Base-by-base conservation (phyloP, 305 asterid genomes). In the Rubia tinctorum region DNA sequence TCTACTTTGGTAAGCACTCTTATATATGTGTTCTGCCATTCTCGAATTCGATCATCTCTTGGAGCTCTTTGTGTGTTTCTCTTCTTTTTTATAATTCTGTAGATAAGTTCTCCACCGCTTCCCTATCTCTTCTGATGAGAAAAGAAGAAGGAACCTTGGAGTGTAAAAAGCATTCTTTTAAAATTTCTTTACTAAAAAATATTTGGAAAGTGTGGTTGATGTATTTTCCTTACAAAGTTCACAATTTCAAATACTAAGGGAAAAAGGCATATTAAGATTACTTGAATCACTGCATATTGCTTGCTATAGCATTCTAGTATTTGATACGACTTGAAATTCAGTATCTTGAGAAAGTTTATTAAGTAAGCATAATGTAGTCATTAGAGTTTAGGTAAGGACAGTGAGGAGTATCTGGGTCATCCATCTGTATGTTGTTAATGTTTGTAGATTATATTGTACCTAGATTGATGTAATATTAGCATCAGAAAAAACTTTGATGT, bases 1-100 rank as follows among this genome's bases (percentile, higher is more conserved):
- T 83, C 98, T 49, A 88, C 97, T 43, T 69, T 88, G 96, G 98
- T 89, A 89, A 74, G 34, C 39, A 56, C 39, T 22, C 14, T n/a
- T 20, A 23, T 27, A 17, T 42, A 15, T 37, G 37, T 45, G 37
- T 60, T 8, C 39, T 34, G 37, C n/a, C 37, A 53, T n/a, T 51
- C 67, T 66, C 14, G 43, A 39, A 45, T 47, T 44, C 66, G 34
- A 22, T 73, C 14, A 12, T 18, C 11, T 47, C 4, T 27, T 8
- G 8, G 9, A 10, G n/a, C 34, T 30, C 4, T 30, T 10, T 43
- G 1, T 7, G 0, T 43, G 9, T 43, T 43, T 43, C 8, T 12
- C 9, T 34, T 68, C 15, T 5, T 47, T 12, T 47, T 68, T 39
- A 13, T 8, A 22, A 7, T 23, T 66, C 15, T 68, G 7, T 47